Conservation (phyloP, 2,329 filamentous ascomycete species). For the Exophiala calicioides region DNA sequence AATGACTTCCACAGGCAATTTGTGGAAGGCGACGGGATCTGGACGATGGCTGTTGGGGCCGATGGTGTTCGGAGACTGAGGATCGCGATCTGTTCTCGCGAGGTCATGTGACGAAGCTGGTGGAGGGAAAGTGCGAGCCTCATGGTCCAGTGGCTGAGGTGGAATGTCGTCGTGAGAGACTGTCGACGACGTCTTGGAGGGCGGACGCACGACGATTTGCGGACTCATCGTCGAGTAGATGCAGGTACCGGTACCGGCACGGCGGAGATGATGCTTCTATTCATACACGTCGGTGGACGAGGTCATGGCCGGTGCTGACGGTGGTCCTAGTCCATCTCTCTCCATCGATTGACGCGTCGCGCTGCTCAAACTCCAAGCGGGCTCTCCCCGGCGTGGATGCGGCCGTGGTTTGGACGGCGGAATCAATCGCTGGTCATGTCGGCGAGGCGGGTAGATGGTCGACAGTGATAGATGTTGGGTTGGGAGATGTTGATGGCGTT, state of each 20-base stretch:
- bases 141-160: slow-evolving; percentile 27
- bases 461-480: too few relatives aligned
- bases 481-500: too few relatives aligned
- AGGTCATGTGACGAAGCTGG: slow-evolving; percentile 13
- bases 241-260: not conserved
- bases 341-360: not conserved
- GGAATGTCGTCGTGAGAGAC: slow-evolving; percentile 23
- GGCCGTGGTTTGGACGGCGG: too few relatives aligned
- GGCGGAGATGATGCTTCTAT: not conserved
- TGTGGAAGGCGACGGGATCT: slow-evolving; percentile 21
- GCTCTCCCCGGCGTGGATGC: too few relatives aligned
- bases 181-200: slow-evolving; percentile 16
- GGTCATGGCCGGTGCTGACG: not conserved
- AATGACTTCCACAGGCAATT: slow-evolving; percentile 28
- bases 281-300: not conserved
- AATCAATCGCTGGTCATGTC: too few relatives aligned
- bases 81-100: not conserved
- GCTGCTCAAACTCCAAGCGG: too few relatives aligned
- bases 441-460: too few relatives aligned
- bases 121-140: slow-evolving; percentile 8
- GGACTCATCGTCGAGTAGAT: slow-evolving; percentile 13
- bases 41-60: not conserved
- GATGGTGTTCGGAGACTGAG: slow-evolving; percentile 10
- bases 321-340: not conserved
- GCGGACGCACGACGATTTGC: slow-evolving; percentile 14